Evolutionary conservation across 768 basidiomycete genomes (phyloP).

Genomic region (Boletus patriciae): DNA sequence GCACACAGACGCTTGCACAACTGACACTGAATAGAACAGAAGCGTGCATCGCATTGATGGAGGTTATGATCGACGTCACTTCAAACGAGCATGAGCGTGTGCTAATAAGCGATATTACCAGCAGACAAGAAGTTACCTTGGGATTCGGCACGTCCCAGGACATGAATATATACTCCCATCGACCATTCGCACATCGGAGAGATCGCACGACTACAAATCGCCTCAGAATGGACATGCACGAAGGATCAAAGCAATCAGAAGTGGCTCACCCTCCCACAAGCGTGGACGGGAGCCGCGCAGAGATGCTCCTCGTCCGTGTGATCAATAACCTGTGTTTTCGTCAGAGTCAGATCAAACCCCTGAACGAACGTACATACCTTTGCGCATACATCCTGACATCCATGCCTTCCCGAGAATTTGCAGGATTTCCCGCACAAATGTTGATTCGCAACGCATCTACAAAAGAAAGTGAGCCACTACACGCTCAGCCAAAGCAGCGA

Average conservation of each 20-base stretch:
- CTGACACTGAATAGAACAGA: constrained; percentile 55
- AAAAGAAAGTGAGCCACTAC: background rate
- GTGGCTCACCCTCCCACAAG: constrained; percentile 50
- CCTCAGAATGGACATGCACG: background rate
- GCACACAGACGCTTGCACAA: constrained; percentile 57
- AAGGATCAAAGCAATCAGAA: too few relatives aligned
- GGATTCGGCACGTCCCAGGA: constrained; percentile 39
- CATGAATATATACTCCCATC: constrained; percentile 42
- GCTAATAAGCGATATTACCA: background rate
- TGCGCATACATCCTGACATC: constrained; percentile 53
- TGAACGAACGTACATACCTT: constrained; percentile 37
- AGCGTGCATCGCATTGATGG: constrained; percentile 51
- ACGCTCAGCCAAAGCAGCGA: rapidly evolving
- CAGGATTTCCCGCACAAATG: constrained; percentile 61
- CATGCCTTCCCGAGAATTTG: constrained; percentile 43
- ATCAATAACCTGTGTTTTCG: constrained; percentile 39
- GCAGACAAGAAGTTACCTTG: constrained; percentile 35
- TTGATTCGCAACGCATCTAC: constrained; percentile 50
- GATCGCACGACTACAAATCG: constrained; percentile 42
- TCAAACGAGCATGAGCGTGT: background rate
- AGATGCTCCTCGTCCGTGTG: constrained; percentile 51
- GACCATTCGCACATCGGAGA: constrained; percentile 32
- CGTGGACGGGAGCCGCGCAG: constrained; percentile 55
- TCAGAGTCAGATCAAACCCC: background rate
- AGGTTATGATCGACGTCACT: constrained; percentile 47